A percentile compares a stretch with the other conserved stretches of the same genome.
phyloP scores from a whole-genome alignment of 1,139 yeast species.

The Hemisphaericaspora subhashii region DNA sequence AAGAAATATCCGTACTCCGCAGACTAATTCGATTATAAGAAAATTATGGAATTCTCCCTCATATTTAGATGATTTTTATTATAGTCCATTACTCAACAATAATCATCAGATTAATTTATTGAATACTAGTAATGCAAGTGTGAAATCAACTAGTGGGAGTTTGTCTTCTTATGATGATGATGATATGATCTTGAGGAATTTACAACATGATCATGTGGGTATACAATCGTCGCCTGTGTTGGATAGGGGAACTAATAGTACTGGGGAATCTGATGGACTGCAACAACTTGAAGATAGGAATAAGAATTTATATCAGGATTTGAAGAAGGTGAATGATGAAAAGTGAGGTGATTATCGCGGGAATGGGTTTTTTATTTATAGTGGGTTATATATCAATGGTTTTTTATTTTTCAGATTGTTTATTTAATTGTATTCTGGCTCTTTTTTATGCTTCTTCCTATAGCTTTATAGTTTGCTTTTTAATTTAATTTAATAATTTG shows the following conservation, averaged over 20 bases:
- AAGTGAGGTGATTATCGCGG: too few species aligned
- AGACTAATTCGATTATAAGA: slow-evolving; percentile 43
- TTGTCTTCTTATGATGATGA: slow-evolving; percentile 53
- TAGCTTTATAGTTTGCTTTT: too few species aligned
- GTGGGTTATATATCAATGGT: too few species aligned
- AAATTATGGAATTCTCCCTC: slow-evolving; percentile 66
- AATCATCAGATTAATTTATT: slow-evolving; percentile 12
- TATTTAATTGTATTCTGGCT: too few species aligned
- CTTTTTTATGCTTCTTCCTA: too few species aligned
- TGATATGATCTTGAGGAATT: slow-evolving; percentile 51
- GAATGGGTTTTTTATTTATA: too few species aligned
- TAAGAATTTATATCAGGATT: slow-evolving; percentile 12
- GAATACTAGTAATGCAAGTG: background rate
- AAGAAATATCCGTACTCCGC: slow-evolving; percentile 41
- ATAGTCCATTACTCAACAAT: slow-evolving; percentile 50
- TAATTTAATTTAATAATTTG: too few species aligned
- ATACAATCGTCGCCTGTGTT: slow-evolving; percentile 14
- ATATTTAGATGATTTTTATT: slow-evolving; percentile 64
- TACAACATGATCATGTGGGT: slow-evolving; percentile 24
- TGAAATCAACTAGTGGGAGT: slow-evolving; percentile 11
- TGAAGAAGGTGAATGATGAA: slow-evolving; percentile 11
- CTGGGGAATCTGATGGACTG: background rate
- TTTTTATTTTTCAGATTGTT: too few species aligned
- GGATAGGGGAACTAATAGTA: slow-evolving; percentile 1
- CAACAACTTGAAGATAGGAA: too few species aligned